Evolutionary conservation across 1,284 basidiomycete species (phyloP), one percentile per base, ranked within the genome.

Genomic region (Leccinum pallidistipes): DNA sequence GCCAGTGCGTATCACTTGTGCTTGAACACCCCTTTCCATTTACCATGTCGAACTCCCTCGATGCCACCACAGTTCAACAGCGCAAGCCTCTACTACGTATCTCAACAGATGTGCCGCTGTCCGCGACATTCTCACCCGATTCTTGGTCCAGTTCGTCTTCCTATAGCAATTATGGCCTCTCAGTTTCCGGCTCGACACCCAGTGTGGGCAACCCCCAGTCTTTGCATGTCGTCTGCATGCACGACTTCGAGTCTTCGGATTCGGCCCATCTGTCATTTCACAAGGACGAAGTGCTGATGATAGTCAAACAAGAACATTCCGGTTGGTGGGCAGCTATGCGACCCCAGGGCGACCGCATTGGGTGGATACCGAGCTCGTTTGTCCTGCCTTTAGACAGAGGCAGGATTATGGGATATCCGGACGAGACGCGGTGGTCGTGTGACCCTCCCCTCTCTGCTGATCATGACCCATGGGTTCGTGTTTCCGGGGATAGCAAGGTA

Each of bases 251-350:
- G 21, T 82, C 87, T 2, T 76, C 80, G 18, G 90, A 91, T 65
- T 74, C 79, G 11, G 82, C 81, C 67, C 85, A 87, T 62, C 79
- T 91, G 16, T 76, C 82, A 1, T 90, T 91, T 72, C 73, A 73
- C 43, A 83, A 83, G 74, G 83, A 85, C 64, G 90, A 91, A 64
- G 81, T 91, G 11, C 74, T 92, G 32, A 81, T 84, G 32, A 78
- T 92, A 55, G 78, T 91, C 47, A 85, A 84, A 72, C 79, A 81
- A 70, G 88, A 91, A 71, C 79, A 81, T n/a, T 83, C 84, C 4
- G 90, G 90, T 7, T 91, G 90, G 90, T 91, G 88, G 88, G 89
- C 87, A 31, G 90, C 90, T 32, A 81, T 87, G 72, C 80, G 83
- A n/a, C 76, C 75, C 9, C 80, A 81, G 49, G 79, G 78, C 10